These are phyloP conservation scores for Nakazawaea molendinolei DNA, from an alignment of 805 yeast genomes.

Conservation along the genomic window DNA sequence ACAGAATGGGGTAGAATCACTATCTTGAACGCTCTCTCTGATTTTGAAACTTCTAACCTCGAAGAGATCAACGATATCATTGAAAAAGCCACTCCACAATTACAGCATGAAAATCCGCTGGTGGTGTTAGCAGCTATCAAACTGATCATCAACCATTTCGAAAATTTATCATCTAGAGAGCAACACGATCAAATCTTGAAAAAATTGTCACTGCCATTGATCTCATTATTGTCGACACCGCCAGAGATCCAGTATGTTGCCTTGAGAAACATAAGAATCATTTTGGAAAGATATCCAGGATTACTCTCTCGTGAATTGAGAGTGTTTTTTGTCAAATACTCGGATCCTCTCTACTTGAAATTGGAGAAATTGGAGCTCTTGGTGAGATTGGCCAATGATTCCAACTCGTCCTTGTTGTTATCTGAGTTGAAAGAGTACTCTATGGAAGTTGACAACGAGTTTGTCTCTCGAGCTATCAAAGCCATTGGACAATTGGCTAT, in stretches of 20 bases:
- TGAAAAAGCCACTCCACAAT: conserved; percentile 87
- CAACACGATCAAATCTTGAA: conserved; percentile 42
- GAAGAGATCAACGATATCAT: conserved; percentile 78
- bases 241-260: conserved; percentile 96
- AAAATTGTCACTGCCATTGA: conserved; percentile 79
- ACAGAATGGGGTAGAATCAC: conserved; percentile 99
- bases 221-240: conserved; percentile 78
- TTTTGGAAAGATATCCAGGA: conserved; percentile 82
- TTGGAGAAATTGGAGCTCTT: conserved; percentile 71
- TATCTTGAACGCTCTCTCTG: conserved; percentile 73
- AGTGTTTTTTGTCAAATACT: conserved; percentile 84
- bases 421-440: conserved; percentile 76
- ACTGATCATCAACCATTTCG: conserved; percentile 66
- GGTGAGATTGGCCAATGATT: conserved; percentile 58
- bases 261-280: conserved; percentile 80
- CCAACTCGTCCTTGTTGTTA: conserved; percentile 50
- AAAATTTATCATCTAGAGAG: conserved; percentile 35
- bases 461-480: conserved; percentile 58
- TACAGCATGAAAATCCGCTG: conserved; percentile 95
- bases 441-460: conserved; percentile 77
- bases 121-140: conserved; percentile 85
- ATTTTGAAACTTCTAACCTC: conserved; percentile 48
- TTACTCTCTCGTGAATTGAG: conserved; percentile 73
- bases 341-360: conserved; percentile 74
- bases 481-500: conserved; percentile 72